Conservation (phyloP, 148 eudicot species). For the Polygonum maritimum region DNA sequence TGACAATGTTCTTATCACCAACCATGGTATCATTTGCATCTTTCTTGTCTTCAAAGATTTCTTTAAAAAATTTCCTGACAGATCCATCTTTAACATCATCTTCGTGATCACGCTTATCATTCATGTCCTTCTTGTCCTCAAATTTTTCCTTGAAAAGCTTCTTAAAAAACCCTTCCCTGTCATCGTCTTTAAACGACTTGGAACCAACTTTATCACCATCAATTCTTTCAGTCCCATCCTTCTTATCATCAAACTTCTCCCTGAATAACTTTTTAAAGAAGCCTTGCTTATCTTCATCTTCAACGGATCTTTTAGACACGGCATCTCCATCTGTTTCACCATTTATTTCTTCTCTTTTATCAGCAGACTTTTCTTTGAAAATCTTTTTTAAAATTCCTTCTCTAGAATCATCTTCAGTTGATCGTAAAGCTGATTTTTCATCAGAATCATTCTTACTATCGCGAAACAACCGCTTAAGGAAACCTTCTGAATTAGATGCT, state of each 20-base stretch:
- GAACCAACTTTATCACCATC: constrained; percentile 29
- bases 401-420: constrained; percentile 49
- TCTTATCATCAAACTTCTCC: constrained; percentile 45
- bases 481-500: constrained; percentile 75
- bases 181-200: constrained; percentile 33
- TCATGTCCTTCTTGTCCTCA: constrained; percentile 36
- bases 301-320: constrained; percentile 12
- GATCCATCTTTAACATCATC: constrained; percentile 83
- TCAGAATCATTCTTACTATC: constrained; percentile 76
- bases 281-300: constrained; percentile 29
- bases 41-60: constrained; percentile 74
- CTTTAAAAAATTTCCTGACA: constrained; percentile 78
- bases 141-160: constrained; percentile 35
- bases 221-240: constrained; percentile 22
- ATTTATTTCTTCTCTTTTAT: constrained; percentile 58
- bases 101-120: constrained; percentile 37
- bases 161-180: constrained; percentile 34
- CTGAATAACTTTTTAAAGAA: constrained; percentile 41
- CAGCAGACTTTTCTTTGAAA: constrained; percentile 81
- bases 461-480: constrained; percentile 85
- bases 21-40: constrained; percentile 33
- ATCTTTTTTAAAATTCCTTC: constrained; percentile 52
- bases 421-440: constrained; percentile 51
- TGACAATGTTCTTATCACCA: constrained; percentile 50
- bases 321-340: constrained; percentile 15